A percentile compares a stretch with the other conserved stretches of the same genome.
These are phyloP conservation scores for Solanum phureja DNA, from an alignment of 257 asterid species.

Conservation along the genomic window DNA sequence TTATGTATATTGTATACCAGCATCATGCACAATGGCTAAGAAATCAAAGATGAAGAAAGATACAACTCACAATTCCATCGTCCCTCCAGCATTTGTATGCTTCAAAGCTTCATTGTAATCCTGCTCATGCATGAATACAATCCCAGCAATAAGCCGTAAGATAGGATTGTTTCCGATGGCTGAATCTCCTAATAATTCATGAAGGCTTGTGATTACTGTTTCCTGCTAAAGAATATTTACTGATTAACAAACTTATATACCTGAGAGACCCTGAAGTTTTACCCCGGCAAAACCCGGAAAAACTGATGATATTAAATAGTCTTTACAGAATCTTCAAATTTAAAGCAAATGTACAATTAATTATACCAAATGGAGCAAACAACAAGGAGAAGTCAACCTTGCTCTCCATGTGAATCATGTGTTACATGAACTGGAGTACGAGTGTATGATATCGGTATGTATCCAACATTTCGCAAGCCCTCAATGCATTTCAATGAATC, in stretches of 20 bases:
- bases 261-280: background rate
- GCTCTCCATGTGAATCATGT: background rate
- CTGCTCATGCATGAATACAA: slow-evolving; percentile 78
- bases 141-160: slow-evolving; percentile 81
- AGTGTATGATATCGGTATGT: background rate
- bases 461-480: background rate
- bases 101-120: slow-evolving; percentile 91
- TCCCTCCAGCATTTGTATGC: slow-evolving; percentile 85
- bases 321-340: background rate
- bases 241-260: background rate
- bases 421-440: background rate
- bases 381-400: background rate
- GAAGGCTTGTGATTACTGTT: slow-evolving; percentile 54
- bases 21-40: background rate
- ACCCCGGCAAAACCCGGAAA: background rate
- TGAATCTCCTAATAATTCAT: slow-evolving; percentile 81
- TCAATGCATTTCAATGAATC: background rate
- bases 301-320: background rate
- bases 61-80: slow-evolving; percentile 85
- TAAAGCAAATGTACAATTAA: background rate
- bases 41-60: background rate
- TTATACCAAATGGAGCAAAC: background rate
- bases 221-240: slow-evolving; percentile 37
- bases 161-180: slow-evolving; percentile 83
- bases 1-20: background rate